Conservation (phyloP, 768 basidiomycete genomes). For the Rhodotorula babjevae region DNA sequence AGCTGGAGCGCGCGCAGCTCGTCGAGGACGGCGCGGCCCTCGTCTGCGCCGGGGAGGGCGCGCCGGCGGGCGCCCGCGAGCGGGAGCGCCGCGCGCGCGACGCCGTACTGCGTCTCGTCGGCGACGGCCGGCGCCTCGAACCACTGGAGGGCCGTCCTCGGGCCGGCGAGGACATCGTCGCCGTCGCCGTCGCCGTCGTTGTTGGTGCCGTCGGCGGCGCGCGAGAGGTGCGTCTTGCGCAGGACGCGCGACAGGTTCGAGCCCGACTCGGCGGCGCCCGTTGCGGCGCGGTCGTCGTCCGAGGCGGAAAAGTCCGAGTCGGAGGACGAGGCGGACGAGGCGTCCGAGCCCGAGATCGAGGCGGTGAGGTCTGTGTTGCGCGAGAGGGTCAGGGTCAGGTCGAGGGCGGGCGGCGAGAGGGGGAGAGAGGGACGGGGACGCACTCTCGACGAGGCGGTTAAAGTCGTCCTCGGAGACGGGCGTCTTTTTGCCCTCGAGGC, state of each 20-base stretch:
- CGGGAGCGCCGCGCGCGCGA: constrained; percentile 75
- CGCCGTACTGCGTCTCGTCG: constrained; percentile 69
- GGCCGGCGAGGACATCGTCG: constrained; percentile 48
- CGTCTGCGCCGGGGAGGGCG: constrained; percentile 34
- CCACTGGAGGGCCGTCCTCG: constrained; percentile 75
- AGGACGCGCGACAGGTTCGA: constrained; percentile 61
- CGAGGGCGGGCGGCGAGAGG: too few relatives aligned
- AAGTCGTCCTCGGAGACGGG: constrained; percentile 69
- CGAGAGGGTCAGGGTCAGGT: too few relatives aligned
- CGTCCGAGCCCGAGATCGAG: constrained; percentile 83
- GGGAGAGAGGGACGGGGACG: neutral
- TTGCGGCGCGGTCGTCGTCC: constrained; percentile 40
- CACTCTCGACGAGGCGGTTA: constrained; percentile 73
- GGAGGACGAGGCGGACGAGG: constrained; percentile 48
- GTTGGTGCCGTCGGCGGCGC: constrained; percentile 41
- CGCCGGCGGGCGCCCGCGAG: constrained; percentile 41
- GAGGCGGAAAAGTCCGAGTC: constrained; percentile 52
- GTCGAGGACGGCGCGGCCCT: constrained; percentile 53
- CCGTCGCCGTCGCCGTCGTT: constrained; percentile 44
- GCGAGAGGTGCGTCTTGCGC: constrained; percentile 57
- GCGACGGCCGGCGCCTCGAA: constrained; percentile 55
- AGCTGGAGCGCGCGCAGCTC: constrained; percentile 65
- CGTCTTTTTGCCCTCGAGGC: constrained; percentile 53
- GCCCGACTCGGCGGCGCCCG: neutral
- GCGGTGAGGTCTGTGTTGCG: constrained; percentile 66